Evolutionary conservation across 176 grass and related monocot genomes (phyloP), one percentile per base, ranked within the genome.

Genomic region (Thinopyrum elongatum): DNA sequence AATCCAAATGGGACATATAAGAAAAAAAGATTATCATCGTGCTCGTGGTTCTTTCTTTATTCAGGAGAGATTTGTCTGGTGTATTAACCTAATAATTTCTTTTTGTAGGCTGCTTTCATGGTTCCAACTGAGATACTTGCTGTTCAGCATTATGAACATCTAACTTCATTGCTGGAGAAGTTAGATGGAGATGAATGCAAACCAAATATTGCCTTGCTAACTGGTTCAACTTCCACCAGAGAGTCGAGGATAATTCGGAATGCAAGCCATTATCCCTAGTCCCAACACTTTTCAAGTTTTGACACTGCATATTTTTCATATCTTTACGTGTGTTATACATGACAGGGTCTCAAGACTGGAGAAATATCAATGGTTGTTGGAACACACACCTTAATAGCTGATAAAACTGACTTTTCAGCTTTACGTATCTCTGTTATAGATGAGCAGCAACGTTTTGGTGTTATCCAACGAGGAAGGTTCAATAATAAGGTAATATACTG

Each of bases 81-180:
- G 22, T 80, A 65, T 80, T 87, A 30, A 85, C 76, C 66, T 80
- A 59, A 78, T 87, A 57, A 41, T 82, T 83, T 74, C 58, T 67
- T 78, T 70, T 72, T 76, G 29, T 73, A 98, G 95, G 95, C 91
- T 86, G 95, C 95, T 84, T 94, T 98, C 79, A 98, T 98, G 96
- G 96, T 94, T 83, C 96, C 96, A 74, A 95, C 93, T 19, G 96
- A 98, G 81, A 66, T 95, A 77, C 96, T 98, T 68, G 96, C 93
- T 25, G 70, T 89, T 53, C 96, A 98, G 77, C 96, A 98, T 79
- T 98, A 94, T 83, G 73, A 94, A 74, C 91, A 88, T 59, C 36
- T 98, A 66, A 87, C 86, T 82, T 92, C 96, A 39, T 91, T 98
- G 79, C 81, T 98, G 70, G 90, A 95, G 67, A 88, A 92, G 84